These are phyloP conservation scores for Thalassiosira ordinaria DNA, from an alignment of 352 stramenopile species.

Conservation along the genomic window DNA sequence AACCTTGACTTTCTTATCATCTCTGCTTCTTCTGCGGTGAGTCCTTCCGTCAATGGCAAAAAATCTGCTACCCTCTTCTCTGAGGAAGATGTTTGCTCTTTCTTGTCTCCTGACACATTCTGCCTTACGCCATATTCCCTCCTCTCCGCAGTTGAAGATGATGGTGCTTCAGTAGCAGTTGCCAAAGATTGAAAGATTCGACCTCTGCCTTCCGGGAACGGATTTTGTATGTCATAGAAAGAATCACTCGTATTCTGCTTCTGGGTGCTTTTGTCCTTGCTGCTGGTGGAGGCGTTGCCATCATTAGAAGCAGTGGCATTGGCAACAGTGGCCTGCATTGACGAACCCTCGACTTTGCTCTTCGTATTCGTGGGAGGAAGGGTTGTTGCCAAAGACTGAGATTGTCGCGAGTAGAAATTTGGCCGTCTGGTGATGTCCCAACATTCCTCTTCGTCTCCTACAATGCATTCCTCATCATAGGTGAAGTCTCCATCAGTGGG, in stretches of 20 bases:
- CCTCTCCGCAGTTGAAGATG: too few species aligned
- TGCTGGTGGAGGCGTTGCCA: not conserved
- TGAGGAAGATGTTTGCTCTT: too few species aligned
- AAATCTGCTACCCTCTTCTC: too few species aligned
- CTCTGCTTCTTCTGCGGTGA: too few species aligned
- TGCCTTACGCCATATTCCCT: too few species aligned
- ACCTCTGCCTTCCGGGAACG: not conserved
- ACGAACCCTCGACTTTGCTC: not conserved
- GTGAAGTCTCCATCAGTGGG: too few species aligned
- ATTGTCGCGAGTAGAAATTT: constrained; percentile 17
- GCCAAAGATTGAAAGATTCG: not conserved
- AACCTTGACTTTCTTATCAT: too few species aligned
- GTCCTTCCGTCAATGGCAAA: too few species aligned
- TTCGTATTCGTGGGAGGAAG: constrained; percentile 9
- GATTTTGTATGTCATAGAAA: not conserved
- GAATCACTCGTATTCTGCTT: not conserved
- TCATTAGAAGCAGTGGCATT: not conserved
- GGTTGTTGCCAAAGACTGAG: constrained; percentile 36
- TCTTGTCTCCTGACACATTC: too few species aligned
- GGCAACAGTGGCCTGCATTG: not conserved
- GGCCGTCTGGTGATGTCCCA: constrained; percentile 33
- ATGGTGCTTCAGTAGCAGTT: too few species aligned
- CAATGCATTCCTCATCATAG: constrained; percentile 11
- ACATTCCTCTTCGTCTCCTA: constrained; percentile 30
- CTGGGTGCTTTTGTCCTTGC: not conserved